Base-by-base conservation (phyloP, 306 rosid genomes). In the Hippophae rhamnoides region DNA sequence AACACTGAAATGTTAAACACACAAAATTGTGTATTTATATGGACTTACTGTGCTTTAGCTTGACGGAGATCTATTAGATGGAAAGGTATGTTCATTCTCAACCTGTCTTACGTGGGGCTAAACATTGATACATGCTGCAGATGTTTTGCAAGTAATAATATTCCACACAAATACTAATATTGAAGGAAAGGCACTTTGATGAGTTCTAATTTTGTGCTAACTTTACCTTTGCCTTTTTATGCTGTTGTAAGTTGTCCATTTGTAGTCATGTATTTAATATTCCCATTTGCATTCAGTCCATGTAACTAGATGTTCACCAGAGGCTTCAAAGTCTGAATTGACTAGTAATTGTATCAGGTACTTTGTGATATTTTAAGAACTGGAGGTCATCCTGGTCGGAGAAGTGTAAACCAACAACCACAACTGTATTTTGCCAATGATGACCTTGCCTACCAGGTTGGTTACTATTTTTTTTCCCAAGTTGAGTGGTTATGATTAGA, bases 401-500 rank as follows among this genome's bases (percentile, higher is more conserved):
- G 85, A 67, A 57, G 71, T 64, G 86, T 31, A 31, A 31, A 89
- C 68, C 74, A 57, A 26, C 96, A 87, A 49, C 96, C 96, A 13
- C 70, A 70, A 56, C 63, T 90, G 50, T 90, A 81, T 71, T 83
- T 90, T 73, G 90, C 96, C 53, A 82, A 79, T 49, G 98, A 90
- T 66, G 96, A 90, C 80, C 92, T 90, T 74, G 78, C 76, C 41
- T 90, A 87, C 69, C 98, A 90, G 96, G 98, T 83, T 73, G 69
- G 79, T 74, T 73, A 47, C 62, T 47, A 44, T 65, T 71, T 62
- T 41, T 13, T 18, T 18, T 0, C 23, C 23, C 23, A 18, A 1
- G 23, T 18, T 18, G 23, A 18, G 23, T 18, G 23, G 23, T 18
- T 18, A 18, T 18, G 23, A 18, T 18, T 18, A 18, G 23, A 18